Base-by-base conservation (phyloP, 225 moss, liverwort and hornwort genomes). In the Sphagnum tenellum region DNA sequence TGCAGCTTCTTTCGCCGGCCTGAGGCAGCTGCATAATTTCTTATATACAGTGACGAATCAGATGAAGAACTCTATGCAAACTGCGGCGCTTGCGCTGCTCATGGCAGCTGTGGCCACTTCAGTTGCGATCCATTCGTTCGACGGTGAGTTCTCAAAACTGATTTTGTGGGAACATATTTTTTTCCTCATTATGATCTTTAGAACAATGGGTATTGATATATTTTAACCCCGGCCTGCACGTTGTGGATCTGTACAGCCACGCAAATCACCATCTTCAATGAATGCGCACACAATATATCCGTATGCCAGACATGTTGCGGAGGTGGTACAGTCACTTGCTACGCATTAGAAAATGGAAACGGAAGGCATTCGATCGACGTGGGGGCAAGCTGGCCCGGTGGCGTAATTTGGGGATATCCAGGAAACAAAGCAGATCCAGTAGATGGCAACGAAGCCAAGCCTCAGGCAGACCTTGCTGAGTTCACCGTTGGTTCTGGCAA, bases 381-480 rank as follows among this genome's bases (percentile, higher is more conserved):
- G 4, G 58, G 81, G 47, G 54, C 53, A 12, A 77, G 64, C 13
- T 88, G 81, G 82, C 71, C 70, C 0, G 82, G 61, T 3, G 85
- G 78, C 2, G n/a, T 80, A 4, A 54, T 88, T 9, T 88, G 86
- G 82, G 82, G 59, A 9, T 86, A 76, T 53, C 84, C 64, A 2
- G 62, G 74, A 9, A 60, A 52, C 45, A 76, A 71, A 5, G 73
- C 71, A 60, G 60, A 4, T 50, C 12, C 76, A 0, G 2, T 53
- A 0, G 50, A 48, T 2, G 88, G 75, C 56, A 86, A 76, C 64
- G 46, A 49, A 13, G 78, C 82, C 55, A 85, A 80, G 54, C 72
- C 79, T 9, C 76, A 85, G 60, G 77, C 77, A n/a, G 76, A 77
- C 5, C 72, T 82, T 49, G 76, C 79, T 0, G 82, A 89, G 60